These are phyloP conservation scores for Xylariaceae sp. DNA, from an alignment of 2,329 filamentous ascomycete genomes.

Conservation along the genomic window DNA sequence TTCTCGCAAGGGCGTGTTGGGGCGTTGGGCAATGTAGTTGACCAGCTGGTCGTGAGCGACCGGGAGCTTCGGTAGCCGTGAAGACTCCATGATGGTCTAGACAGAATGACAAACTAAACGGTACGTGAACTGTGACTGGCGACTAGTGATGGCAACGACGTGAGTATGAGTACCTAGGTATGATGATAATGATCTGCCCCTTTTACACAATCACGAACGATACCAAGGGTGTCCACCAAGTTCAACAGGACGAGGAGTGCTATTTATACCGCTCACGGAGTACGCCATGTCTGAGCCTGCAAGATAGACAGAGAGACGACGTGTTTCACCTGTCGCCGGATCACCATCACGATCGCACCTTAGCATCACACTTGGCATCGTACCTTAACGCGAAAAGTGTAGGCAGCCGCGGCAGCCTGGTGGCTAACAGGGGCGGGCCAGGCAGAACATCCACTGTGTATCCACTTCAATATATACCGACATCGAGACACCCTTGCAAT, in stretches of 20 bases:
- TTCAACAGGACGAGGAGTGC: no score
- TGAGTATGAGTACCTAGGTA: background rate
- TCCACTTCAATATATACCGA: background rate
- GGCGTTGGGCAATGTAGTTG: constrained; percentile 51
- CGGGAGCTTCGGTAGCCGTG: constrained; percentile 42
- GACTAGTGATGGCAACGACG: background rate
- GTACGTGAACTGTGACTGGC: background rate
- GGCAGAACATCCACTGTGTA: constrained; percentile 15
- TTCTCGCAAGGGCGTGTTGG: constrained; percentile 48
- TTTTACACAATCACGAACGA: background rate
- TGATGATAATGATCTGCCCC: background rate
- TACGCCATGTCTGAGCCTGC: no score
- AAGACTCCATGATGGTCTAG: constrained; percentile 32
- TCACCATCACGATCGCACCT: no score
- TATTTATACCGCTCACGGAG: no score
- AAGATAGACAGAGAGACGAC: no score
- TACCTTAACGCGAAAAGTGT: background rate
- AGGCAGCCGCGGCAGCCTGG: constrained; percentile 19
- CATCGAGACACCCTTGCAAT: no score
- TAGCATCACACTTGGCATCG: no score
- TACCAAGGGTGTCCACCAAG: no score
- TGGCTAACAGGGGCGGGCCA: constrained; percentile 10
- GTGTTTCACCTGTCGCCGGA: no score
- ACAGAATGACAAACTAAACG: background rate
- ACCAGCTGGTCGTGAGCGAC: constrained; percentile 42